Conservation (phyloP, 2,329 filamentous ascomycete genomes). For the Fusarium zealandicum region DNA sequence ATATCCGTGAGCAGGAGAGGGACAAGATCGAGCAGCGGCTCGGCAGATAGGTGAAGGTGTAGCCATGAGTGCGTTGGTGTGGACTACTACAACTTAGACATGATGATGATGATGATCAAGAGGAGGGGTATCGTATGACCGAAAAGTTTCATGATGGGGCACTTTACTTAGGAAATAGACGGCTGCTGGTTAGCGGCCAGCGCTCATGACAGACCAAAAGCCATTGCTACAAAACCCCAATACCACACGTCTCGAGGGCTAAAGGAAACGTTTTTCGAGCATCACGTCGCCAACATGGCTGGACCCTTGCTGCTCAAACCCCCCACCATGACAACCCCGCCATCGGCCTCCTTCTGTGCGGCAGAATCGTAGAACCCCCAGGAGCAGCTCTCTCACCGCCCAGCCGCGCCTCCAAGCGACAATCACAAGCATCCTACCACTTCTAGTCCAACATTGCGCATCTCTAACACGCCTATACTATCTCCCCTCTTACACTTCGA, state of each 20-base stretch:
- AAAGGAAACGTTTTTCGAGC: too few relatives aligned
- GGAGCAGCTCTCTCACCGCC: neutral
- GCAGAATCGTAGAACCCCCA: slow-evolving; percentile 35
- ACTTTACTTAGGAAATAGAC: slow-evolving; percentile 31
- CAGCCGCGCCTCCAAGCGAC: neutral
- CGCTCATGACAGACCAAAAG: neutral
- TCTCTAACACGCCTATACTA: too few relatives aligned
- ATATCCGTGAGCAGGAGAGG: slow-evolving; percentile 71
- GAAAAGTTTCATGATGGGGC: slow-evolving; percentile 22
- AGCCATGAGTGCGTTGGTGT: neutral
- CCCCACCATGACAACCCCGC: slow-evolving; percentile 38
- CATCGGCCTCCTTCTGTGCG: slow-evolving; percentile 29
- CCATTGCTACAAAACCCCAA: slow-evolving; percentile 13
- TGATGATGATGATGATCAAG: neutral
- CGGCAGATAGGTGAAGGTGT: slow-evolving; percentile 42
- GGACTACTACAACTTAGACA: neutral
- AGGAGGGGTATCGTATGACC: too few relatives aligned
- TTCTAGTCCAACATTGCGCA: too few relatives aligned
- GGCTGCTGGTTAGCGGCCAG: slow-evolving; percentile 25
- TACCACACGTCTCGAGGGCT: neutral
- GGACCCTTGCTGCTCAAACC: neutral
- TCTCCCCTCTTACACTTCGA: too few relatives aligned
- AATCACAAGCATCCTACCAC: neutral
- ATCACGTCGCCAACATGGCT: too few relatives aligned
- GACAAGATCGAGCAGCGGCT: slow-evolving; percentile 77